These are phyloP conservation scores for Elsinoe ampelina DNA, from an alignment of 2,329 filamentous ascomycete genomes.

Conservation along the genomic window DNA sequence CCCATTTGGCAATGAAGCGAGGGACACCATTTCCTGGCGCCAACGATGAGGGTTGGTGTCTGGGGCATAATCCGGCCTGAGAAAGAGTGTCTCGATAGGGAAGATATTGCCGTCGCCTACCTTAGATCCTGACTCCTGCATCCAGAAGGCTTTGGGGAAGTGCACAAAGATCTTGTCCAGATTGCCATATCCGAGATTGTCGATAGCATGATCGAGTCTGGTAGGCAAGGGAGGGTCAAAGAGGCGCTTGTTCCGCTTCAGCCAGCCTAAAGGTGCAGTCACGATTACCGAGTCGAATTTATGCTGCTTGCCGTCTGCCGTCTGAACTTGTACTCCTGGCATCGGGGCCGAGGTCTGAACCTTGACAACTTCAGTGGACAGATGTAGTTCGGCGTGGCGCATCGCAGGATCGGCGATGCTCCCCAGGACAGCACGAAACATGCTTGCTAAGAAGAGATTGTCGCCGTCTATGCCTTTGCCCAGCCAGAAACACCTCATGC, in stretches of 20 bases:
- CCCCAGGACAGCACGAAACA: conserved; percentile 45
- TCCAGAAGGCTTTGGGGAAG: conserved; percentile 44
- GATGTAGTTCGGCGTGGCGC: background rate
- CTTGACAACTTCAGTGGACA: background rate
- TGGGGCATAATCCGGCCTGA: background rate
- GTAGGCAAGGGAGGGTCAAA: conserved; percentile 54
- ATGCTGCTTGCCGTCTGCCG: conserved; percentile 37
- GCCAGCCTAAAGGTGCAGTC: conserved; percentile 59
- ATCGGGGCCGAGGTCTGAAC: no score
- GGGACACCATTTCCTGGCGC: conserved; percentile 8
- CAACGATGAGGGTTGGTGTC: background rate
- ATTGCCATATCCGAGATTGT: conserved; percentile 58
- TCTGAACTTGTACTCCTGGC: no score
- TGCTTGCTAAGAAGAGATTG: conserved; percentile 50
- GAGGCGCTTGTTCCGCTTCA: conserved; percentile 48
- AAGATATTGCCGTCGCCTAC: no score
- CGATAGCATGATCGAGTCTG: conserved; percentile 51
- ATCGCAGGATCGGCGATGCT: conserved; percentile 37
- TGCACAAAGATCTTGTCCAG: conserved; percentile 59
- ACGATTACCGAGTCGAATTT: conserved; percentile 60
- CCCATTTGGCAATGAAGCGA: background rate
- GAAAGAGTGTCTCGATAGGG: conserved; percentile 15
- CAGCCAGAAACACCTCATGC: conserved; percentile 62
- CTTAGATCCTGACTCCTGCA: no score
- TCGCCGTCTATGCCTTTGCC: conserved; percentile 62